These are phyloP conservation scores for Geotrichum candidum DNA, from an alignment of 1,139 yeast species.

Conservation along the genomic window DNA sequence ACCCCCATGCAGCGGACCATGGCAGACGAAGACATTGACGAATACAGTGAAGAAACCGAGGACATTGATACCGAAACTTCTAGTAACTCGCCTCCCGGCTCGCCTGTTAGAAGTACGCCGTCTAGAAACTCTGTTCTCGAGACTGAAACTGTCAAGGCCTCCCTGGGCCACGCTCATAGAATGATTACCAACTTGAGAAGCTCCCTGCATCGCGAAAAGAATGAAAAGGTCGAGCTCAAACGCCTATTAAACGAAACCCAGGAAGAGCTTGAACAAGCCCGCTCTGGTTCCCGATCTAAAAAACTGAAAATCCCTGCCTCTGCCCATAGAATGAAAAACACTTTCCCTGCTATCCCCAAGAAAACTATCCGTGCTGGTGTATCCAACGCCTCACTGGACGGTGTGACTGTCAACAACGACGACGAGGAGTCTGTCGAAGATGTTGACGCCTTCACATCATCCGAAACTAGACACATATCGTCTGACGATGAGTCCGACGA, in stretches of 20 bases:
- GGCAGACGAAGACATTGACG: constrained; percentile 18
- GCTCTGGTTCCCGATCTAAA: constrained; percentile 5
- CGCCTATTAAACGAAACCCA: constrained; percentile 27
- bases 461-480: background rate
- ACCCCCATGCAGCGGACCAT: constrained; percentile 21
- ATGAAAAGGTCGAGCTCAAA: constrained; percentile 34
- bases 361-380: background rate
- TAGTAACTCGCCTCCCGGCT: constrained; percentile 36
- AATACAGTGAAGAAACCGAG: constrained; percentile 23
- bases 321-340: background rate
- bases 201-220: constrained; percentile 32
- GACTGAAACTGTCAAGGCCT: constrained; percentile 60
- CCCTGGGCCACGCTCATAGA: constrained; percentile 60
- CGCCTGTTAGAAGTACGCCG: constrained; percentile 45
- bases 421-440: background rate
- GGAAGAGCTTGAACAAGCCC: constrained; percentile 22
- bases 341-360: background rate
- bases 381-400: background rate
- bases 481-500: constrained; percentile 10
- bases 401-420: background rate
- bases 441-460: background rate
- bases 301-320: constrained; percentile 4
- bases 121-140: constrained; percentile 52
- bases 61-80: constrained; percentile 22
- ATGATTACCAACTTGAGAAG: constrained; percentile 29